A percentile compares a stretch with the other conserved stretches of the same genome.
These are phyloP conservation scores for Tieghemostelium lacteum DNA, from an alignment of 78 protist species.

Conservation along the genomic window DNA sequence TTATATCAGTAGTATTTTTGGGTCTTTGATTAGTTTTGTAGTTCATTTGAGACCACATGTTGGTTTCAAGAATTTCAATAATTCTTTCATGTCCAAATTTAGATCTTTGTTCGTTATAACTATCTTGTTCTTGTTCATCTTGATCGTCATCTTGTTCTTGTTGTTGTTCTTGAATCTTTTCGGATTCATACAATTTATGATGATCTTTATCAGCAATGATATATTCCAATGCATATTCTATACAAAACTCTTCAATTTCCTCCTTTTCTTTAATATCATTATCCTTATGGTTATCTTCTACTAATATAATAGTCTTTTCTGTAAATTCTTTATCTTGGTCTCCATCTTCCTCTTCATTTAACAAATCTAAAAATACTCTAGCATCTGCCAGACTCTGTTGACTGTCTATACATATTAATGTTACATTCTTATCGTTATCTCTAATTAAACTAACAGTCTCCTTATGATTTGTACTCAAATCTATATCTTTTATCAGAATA, in stretches of 20 bases:
- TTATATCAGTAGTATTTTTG: background rate
- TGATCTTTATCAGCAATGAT: background rate
- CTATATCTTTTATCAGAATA: too few relatives aligned
- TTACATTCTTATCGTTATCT: too few relatives aligned
- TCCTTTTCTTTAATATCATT: background rate
- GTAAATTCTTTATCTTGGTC: too few relatives aligned
- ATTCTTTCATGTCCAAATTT: conserved; percentile 64
- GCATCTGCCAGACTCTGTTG: too few relatives aligned
- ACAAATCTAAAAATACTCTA: too few relatives aligned
- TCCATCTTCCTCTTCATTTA: too few relatives aligned
- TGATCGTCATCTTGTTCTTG: background rate
- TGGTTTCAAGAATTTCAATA: conserved; percentile 48
- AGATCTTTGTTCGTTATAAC: conserved; percentile 12
- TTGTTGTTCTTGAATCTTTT: too few relatives aligned
- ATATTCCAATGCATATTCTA: conserved; percentile 23
- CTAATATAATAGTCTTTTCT: too few relatives aligned
- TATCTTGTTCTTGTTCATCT: background rate
- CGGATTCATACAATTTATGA: conserved; percentile 27
- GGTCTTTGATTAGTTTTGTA: background rate
- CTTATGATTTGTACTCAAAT: too few relatives aligned
- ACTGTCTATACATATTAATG: too few relatives aligned
- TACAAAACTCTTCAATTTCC: conserved; percentile 52
- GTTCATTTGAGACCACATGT: conserved; percentile 35
- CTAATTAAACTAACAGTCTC: too few relatives aligned
- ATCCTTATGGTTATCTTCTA: background rate